A percentile compares a stretch with the other conserved stretches of the same genome.
These are phyloP conservation scores for Penstemon eatonii DNA, from an alignment of 257 asterid species.

Conservation along the genomic window DNA sequence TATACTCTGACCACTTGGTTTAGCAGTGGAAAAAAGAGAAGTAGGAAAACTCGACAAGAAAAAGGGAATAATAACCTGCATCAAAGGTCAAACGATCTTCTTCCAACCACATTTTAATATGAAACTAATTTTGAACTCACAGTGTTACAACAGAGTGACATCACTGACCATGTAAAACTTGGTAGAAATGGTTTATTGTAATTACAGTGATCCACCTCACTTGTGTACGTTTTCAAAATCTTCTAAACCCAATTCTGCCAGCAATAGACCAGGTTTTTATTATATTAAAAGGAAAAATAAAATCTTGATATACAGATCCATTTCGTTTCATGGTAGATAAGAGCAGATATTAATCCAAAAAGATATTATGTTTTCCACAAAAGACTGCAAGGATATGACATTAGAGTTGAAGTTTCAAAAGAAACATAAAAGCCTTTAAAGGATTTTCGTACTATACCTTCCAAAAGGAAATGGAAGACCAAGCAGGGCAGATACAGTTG, in stretches of 20 bases:
- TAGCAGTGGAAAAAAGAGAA: background rate
- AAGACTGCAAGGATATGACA: conserved; percentile 8
- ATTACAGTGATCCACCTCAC: background rate
- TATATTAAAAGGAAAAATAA: background rate
- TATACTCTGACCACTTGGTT: background rate
- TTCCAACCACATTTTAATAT: background rate
- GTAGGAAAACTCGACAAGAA: background rate
- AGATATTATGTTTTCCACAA: conserved; percentile 1
- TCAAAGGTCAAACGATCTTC: background rate
- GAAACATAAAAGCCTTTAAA: background rate
- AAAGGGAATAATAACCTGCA: background rate
- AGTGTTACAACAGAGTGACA: background rate
- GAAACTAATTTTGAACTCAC: background rate
- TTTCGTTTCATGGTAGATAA: background rate
- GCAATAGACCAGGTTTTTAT: background rate
- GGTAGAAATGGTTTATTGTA: background rate
- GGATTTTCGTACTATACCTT: conserved; percentile 56
- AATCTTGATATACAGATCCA: background rate
- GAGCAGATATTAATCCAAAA: background rate
- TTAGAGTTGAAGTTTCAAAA: background rate
- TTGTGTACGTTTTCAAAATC: background rate
- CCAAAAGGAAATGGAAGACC: conserved; percentile 96
- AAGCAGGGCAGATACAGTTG: conserved; percentile 81
- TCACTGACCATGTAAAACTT: background rate
- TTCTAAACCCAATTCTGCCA: background rate